phyloP scores from a whole-genome alignment of 139 green algal species.

The Tetradesmus obliquus region DNA sequence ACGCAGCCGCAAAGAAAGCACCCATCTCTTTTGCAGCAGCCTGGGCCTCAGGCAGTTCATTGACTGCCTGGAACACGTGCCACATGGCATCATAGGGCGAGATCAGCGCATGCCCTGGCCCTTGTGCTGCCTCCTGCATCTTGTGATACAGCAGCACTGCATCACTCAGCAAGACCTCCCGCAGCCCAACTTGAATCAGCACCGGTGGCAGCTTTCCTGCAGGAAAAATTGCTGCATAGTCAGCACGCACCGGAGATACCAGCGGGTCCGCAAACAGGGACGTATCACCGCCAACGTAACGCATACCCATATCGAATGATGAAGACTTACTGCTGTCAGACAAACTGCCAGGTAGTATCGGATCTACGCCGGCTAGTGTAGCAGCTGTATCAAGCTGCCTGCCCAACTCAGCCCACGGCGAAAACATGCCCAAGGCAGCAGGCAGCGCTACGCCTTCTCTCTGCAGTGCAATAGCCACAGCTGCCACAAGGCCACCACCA shows the following conservation, averaged over 20 bases:
- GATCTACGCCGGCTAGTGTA: background rate
- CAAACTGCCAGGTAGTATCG: background rate
- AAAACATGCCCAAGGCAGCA: constrained; percentile 1
- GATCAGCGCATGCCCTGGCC: background rate
- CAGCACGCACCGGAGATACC: background rate
- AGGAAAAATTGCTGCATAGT: background rate
- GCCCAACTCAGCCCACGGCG: background rate
- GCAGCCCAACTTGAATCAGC: constrained; percentile 29
- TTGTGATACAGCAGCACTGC: constrained; percentile 35
- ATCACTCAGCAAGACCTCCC: constrained; percentile 11
- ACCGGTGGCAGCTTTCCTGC: constrained; percentile 4
- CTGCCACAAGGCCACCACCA: constrained; percentile 19
- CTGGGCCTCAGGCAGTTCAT: background rate
- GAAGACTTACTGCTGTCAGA: background rate
- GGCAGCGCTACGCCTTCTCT: background rate
- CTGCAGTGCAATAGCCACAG: constrained; percentile 1
- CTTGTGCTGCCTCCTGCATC: constrained; percentile 10
- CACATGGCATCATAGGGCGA: constrained; percentile 38
- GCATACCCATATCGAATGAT: too few relatives aligned
- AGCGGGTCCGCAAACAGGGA: background rate
- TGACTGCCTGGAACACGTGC: constrained; percentile 32
- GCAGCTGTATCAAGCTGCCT: background rate
- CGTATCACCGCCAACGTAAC: background rate
- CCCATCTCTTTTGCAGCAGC: constrained; percentile 10
- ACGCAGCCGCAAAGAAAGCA: background rate